Conservation (phyloP, 768 basidiomycete genomes). For the Rhodotorula toruloides region DNA sequence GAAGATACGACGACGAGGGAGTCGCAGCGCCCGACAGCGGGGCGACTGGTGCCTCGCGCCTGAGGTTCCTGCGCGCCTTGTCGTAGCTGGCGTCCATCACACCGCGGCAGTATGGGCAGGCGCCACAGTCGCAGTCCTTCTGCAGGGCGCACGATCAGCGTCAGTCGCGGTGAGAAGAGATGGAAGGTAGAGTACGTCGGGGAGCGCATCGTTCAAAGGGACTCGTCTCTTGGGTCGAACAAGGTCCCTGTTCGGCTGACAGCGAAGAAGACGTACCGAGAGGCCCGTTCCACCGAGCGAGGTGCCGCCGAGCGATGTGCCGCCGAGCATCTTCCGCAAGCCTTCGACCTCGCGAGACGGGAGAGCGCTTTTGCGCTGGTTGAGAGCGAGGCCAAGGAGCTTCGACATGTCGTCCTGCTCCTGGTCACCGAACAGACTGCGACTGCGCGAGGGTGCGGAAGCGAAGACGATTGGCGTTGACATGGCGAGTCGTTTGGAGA, state of each 20-base stretch:
- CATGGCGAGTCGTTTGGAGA: too few species aligned
- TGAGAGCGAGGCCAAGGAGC: too few species aligned
- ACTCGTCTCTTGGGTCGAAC: too few species aligned
- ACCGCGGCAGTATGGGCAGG: neutral
- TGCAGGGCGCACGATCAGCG: neutral
- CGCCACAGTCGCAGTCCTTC: neutral
- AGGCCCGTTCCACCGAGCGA: neutral
- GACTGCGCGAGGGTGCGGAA: too few species aligned
- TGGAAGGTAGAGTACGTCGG: neutral
- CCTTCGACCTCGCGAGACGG: neutral
- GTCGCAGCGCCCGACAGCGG: neutral
- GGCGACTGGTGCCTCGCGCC: neutral
- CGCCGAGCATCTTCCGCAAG: neutral
- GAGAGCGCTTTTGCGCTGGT: neutral
- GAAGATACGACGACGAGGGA: conserved; percentile 9
- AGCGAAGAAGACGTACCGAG: neutral
- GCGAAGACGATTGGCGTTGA: too few species aligned
- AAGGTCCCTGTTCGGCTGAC: neutral
- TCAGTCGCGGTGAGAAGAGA: neutral
- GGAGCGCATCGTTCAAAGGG: neutral
- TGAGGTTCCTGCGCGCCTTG: neutral
- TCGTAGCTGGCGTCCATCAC: neutral
- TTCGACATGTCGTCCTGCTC: too few species aligned
- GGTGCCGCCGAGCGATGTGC: neutral
- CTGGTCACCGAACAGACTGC: too few species aligned